These are phyloP conservation scores for Stagonosporopsis vannaccii DNA, from an alignment of 2,329 filamentous ascomycete genomes.

Conservation along the genomic window DNA sequence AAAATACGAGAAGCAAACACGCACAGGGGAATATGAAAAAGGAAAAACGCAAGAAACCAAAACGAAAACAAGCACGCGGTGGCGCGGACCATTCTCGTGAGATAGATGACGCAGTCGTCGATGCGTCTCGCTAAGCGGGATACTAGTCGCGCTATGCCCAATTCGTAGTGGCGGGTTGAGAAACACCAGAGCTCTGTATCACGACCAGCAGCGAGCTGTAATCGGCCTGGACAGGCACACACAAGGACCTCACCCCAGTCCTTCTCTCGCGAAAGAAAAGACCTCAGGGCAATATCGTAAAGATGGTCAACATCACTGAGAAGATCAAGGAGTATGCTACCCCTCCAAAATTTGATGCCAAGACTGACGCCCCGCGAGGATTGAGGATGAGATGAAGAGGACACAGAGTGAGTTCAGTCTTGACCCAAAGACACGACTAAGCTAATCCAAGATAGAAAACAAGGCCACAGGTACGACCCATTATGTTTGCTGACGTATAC, in stretches of 20 bases:
- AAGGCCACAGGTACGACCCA: conserved; percentile 89
- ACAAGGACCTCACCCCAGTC: conserved; percentile 13
- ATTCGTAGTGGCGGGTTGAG: conserved; percentile 21
- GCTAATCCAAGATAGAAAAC: conserved; percentile 73
- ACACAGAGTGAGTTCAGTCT: conserved; percentile 79
- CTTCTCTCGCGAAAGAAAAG: conserved; percentile 5
- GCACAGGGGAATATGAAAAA: conserved; percentile 7
- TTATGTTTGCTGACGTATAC: conserved; percentile 3
- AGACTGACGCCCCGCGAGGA: conserved; percentile 66
- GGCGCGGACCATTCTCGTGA: conserved; percentile 18
- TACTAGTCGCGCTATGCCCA: conserved; percentile 28
- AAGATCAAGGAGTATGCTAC: conserved; percentile 94
- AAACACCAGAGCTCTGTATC: conserved; percentile 49
- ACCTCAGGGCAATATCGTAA: conserved; percentile 30
- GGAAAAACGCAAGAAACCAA: conserved; percentile 1
- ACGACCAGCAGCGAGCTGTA: conserved; percentile 26
- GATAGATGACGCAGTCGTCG: conserved; percentile 41
- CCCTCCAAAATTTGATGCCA: conserved; percentile 35
- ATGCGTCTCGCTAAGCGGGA: conserved; percentile 27
- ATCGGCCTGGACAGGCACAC: background rate
- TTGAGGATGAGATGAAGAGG: conserved; percentile 99
- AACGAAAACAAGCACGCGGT: conserved; percentile 23
- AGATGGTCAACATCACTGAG: conserved; percentile 99
- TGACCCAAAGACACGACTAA: background rate
- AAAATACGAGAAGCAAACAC: background rate